Conservation (phyloP, 805 yeast species). For the Candida alai region DNA sequence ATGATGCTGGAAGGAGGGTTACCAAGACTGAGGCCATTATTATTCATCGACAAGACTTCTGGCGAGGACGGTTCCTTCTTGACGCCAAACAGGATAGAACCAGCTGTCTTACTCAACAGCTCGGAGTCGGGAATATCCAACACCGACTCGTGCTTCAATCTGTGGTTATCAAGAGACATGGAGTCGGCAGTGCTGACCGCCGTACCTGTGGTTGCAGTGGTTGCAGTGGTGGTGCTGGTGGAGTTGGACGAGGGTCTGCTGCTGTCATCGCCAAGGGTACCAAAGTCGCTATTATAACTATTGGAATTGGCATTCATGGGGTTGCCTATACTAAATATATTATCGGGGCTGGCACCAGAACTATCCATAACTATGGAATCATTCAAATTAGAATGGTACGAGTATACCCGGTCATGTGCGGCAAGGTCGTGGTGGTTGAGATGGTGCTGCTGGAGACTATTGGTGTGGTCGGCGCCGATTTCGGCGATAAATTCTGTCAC, state of each 20-base stretch:
- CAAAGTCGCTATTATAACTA: slow-evolving; percentile 5
- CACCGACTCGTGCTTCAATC: slow-evolving; percentile 2
- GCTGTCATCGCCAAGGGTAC: slow-evolving; percentile 3
- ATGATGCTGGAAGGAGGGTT: too few species aligned
- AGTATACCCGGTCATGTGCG: neutral
- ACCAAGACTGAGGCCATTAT: too few species aligned
- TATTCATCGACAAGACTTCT: too few species aligned
- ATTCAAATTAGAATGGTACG: neutral
- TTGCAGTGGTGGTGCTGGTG: too few species aligned
- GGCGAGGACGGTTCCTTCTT: too few species aligned
- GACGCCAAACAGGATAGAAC: too few species aligned
- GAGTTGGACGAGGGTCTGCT: neutral
- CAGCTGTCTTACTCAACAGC: too few species aligned
- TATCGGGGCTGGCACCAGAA: slow-evolving; percentile 1
- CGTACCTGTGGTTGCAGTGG: too few species aligned
- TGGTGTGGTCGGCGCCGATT: slow-evolving; percentile 4
- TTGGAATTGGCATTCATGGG: neutral
- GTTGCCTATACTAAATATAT: slow-evolving; percentile 2
- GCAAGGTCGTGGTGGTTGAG: too few species aligned
- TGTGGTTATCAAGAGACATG: too few species aligned
- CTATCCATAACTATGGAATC: slow-evolving; percentile 3
- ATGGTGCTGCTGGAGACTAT: neutral
- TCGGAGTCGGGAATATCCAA: too few species aligned
- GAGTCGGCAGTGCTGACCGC: too few species aligned
- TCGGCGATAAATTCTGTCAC: slow-evolving; percentile 8